Conservation (phyloP, 257 asterid species). For the Rhazya stricta region DNA sequence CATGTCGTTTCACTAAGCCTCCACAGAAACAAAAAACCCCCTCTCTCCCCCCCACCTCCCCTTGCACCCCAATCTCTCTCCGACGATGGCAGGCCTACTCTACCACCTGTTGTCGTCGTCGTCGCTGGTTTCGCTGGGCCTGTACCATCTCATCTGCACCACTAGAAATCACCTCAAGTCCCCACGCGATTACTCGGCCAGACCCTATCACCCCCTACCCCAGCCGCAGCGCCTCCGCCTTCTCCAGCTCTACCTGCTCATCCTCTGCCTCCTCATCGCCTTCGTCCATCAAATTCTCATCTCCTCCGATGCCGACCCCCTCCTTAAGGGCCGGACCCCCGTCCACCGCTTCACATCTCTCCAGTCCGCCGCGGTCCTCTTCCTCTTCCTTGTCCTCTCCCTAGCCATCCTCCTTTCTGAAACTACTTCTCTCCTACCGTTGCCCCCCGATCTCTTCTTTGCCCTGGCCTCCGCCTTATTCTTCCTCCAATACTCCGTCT, state of each 20-base stretch:
- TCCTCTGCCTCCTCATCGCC: constrained; percentile 51
- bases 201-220: constrained; percentile 63
- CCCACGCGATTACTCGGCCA: constrained; percentile 70
- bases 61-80: too few relatives aligned
- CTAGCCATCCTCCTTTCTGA: constrained; percentile 54
- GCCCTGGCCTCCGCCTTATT: constrained; percentile 62
- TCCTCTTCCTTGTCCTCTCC: constrained; percentile 64
- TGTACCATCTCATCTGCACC: constrained; percentile 73
- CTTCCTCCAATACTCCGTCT: constrained; percentile 54
- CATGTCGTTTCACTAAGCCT: too few relatives aligned
- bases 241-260: constrained; percentile 55
- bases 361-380: constrained; percentile 57
- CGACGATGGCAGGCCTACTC: constrained; percentile 59
- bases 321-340: constrained; percentile 71
- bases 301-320: constrained; percentile 74
- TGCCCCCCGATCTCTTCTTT: constrained; percentile 64
- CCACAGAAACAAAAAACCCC: neutral
- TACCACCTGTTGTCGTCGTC: constrained; percentile 70
- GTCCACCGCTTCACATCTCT: constrained; percentile 76
- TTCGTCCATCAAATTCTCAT: constrained; percentile 48
- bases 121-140: constrained; percentile 56
- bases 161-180: constrained; percentile 66
- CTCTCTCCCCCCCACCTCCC: too few relatives aligned
- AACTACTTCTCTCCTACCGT: constrained; percentile 57
- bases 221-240: constrained; percentile 39